Evolutionary conservation across 495 filamentous ascomycete genomes (phyloP), one percentile per base, ranked within the genome.

Genomic region (Diplogelasinospora grovesii): DNA sequence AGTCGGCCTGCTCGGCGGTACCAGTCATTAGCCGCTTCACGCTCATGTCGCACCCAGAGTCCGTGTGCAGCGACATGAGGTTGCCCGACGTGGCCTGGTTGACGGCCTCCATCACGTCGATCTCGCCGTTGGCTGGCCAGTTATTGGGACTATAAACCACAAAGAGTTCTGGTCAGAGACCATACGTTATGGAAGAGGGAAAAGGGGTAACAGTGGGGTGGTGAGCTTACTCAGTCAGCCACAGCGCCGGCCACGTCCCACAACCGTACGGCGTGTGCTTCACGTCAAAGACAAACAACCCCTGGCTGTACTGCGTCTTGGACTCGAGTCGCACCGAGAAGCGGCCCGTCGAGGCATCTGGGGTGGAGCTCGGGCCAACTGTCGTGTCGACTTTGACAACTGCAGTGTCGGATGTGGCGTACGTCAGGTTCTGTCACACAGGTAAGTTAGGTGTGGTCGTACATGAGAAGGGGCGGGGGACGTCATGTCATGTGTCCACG

Each of bases 71-170:
- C 27, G 80, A 74, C 69, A 85, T 78, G 24, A 72, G 64, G 58
- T 84, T 82, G 21, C 61, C 59, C 23, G 62, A 49, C 10, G 65
- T 55, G 14, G 51, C 57, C 19, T 60, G 52, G 65, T 84, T 82
- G 36, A 79, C 79, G 26, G 80, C 76, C 58, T 87, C 83, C 62
- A 89, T 81, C 32, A 87, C 71, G 42, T 86, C 82, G 50, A 85
- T 80, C 54, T 86, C 81, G 41, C 82, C 82, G 47, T 77, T 66
- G n/a, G 57, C 56, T 18, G 82, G 82, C 82, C 82, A 86, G 65
- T 76, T 65, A 23, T 56, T 44, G 39, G 74, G 75, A 24, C n/a
- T n/a, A n/a, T n/a, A n/a, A n/a, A n/a, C n/a, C n/a, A n/a, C n/a
- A n/a, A n/a, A n/a, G n/a, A n/a, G n/a, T n/a, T n/a, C n/a, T n/a